Conservation (phyloP, 1,139 yeast species). For the Yamadazyma songkhlaensis region DNA sequence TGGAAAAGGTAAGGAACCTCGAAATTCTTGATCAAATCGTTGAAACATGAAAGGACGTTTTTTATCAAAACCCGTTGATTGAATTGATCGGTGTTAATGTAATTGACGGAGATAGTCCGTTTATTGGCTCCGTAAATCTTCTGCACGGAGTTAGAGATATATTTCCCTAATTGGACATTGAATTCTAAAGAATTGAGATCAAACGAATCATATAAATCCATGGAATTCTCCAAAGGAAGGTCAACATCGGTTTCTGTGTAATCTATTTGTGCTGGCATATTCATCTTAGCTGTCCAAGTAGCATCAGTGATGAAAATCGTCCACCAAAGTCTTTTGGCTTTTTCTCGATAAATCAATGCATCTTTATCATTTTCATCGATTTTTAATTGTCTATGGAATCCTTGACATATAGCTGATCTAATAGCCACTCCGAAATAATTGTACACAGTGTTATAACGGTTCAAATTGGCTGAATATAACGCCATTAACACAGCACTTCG, state of each 20-base stretch:
- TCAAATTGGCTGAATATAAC: conserved; percentile 46
- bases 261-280: conserved; percentile 37
- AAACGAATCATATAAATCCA: conserved; percentile 29
- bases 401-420: conserved; percentile 43
- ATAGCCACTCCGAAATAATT: conserved; percentile 50
- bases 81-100: conserved; percentile 40
- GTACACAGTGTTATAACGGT: conserved; percentile 48
- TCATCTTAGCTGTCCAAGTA: conserved; percentile 48
- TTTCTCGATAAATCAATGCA: conserved; percentile 22
- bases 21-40: conserved; percentile 28
- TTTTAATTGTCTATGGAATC: conserved; percentile 39
- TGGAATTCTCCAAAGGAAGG: conserved; percentile 35
- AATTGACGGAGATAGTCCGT: conserved; percentile 36
- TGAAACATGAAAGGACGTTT: conserved; percentile 28
- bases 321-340: conserved; percentile 54
- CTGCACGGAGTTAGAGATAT: conserved; percentile 32
- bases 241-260: conserved; percentile 52
- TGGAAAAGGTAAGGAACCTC: conserved; percentile 29
- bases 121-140: conserved; percentile 36
- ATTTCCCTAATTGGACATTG: conserved; percentile 40
- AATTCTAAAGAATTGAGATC: conserved; percentile 31
- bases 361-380: conserved; percentile 8
- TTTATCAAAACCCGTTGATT: conserved; percentile 31
- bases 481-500: conserved; percentile 48
- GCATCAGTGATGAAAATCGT: conserved; percentile 49